Conservation (phyloP, 139 green algal genomes). For the Chlorella sorokiniana region DNA sequence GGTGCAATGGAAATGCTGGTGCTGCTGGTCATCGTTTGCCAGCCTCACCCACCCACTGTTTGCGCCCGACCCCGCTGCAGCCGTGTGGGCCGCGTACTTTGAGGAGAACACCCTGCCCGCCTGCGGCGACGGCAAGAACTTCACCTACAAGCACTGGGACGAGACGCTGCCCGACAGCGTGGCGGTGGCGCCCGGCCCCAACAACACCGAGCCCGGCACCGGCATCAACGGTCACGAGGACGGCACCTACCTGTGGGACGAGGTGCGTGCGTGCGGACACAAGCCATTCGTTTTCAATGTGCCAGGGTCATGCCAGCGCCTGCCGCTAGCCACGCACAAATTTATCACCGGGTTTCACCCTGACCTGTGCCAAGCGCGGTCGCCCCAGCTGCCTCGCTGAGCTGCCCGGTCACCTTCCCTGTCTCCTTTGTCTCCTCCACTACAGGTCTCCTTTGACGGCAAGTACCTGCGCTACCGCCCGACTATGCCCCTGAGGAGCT, state of each 20-base stretch:
- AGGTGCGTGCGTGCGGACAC: not conserved
- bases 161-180: not conserved
- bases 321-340: no score
- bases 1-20: no score
- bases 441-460: not conserved
- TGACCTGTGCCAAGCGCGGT: no score
- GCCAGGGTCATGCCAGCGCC: not conserved
- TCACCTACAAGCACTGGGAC: constrained; percentile 2
- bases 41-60: not conserved
- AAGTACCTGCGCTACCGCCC: not conserved
- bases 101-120: not conserved
- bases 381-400: no score
- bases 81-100: constrained; percentile 1
- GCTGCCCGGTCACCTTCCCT: not conserved
- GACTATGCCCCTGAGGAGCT: not conserved
- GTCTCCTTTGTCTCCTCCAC: not conserved
- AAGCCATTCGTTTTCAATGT: not conserved
- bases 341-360: no score
- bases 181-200: not conserved
- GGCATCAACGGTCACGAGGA: not conserved
- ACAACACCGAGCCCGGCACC: not conserved
- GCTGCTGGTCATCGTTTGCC: not conserved
- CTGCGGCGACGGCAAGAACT: not conserved
- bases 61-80: not conserved
- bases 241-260: not conserved